Evolutionary conservation across 345 rosid genomes (phyloP).

Genomic region (Citrus mangshanensis): DNA sequence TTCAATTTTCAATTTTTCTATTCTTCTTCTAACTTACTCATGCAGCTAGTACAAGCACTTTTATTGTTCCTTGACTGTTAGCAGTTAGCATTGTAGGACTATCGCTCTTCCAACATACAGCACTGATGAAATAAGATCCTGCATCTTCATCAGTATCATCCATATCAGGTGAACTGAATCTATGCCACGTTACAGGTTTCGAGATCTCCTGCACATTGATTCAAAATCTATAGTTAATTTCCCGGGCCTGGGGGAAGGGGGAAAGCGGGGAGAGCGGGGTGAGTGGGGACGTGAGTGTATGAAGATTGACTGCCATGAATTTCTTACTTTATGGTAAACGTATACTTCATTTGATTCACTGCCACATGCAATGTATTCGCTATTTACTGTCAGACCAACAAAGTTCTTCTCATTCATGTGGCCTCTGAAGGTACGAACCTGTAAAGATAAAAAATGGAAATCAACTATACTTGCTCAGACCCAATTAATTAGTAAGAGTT

Average conservation of each 20-base stretch:
- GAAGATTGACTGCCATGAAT: background rate
- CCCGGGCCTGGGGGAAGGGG: too few relatives aligned
- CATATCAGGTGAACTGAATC: conserved; percentile 84
- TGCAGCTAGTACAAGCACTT: conserved; percentile 82
- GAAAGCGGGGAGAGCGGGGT: too few relatives aligned
- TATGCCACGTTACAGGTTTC: conserved; percentile 75
- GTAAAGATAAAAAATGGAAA: conserved; percentile 18
- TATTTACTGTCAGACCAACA: conserved; percentile 84
- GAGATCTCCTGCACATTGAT: conserved; percentile 71
- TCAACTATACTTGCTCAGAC: background rate
- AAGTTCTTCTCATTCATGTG: conserved; percentile 98
- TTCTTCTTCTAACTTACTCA: conserved; percentile 21
- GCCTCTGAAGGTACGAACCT: conserved; percentile 88
- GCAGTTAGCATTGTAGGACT: conserved; percentile 94
- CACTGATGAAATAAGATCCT: conserved; percentile 84
- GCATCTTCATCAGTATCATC: conserved; percentile 86
- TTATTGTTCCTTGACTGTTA: conserved; percentile 97
- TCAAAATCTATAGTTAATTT: background rate
- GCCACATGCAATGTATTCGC: conserved; percentile 88
- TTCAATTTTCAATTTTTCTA: too few relatives aligned
- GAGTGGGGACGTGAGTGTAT: background rate
- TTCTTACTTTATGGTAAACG: conserved; percentile 89
- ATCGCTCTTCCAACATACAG: conserved; percentile 98
- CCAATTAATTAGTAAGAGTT: background rate
- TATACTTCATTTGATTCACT: conserved; percentile 96